Evolutionary conservation across 306 rosid genomes (phyloP), one percentile per base, ranked within the genome.

Genomic region (Casuarina equisetifolia): DNA sequence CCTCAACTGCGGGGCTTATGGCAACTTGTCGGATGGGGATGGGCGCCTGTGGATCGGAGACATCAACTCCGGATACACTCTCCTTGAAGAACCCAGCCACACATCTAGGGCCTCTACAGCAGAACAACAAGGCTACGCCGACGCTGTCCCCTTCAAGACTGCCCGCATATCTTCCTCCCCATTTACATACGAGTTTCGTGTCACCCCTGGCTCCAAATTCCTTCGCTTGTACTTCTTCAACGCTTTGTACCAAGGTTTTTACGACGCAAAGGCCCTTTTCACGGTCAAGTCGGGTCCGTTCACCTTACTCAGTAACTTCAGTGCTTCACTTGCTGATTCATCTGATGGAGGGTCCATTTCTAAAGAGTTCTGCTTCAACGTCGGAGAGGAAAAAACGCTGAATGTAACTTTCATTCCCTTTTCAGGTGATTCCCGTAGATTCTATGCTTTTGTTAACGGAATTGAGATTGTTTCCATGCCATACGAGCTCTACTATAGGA

Each of bases 181-280:
- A 16, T 89, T 91, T 88, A 85, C 79, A 6, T 91, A 93, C 82
- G 70, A 62, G 2, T 81, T 25, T 86, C 86, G 82, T 0, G 78
- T 86, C 40, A 69, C 79, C 4, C 0, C 12, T 11, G 88, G 90
- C 4, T 79, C 70, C 1, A 81, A 86, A 45, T 86, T 86, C 40
- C 6, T 86, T 46, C 90, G 86, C 55, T 82, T 86, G 0, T 86
- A 81, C 75, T 86, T 86, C 83, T 73, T 78, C 86, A 82, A 86
- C 0, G 6, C 70, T 9, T 12, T 58, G 0, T 69, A 69, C 73
- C 2, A 6, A 1, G 61, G 35, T 17, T 54, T 54, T n/a, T 3
- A n/a, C 9, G 20, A 32, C 9, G 17, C 35, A 4, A 15, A n/a
- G 35, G 61, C 2, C 61, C 6, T 54, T 54, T 54, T 54, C 61